phyloP scores from a whole-genome alignment of 2,329 filamentous ascomycete genomes.

The Xylaria sp. region DNA sequence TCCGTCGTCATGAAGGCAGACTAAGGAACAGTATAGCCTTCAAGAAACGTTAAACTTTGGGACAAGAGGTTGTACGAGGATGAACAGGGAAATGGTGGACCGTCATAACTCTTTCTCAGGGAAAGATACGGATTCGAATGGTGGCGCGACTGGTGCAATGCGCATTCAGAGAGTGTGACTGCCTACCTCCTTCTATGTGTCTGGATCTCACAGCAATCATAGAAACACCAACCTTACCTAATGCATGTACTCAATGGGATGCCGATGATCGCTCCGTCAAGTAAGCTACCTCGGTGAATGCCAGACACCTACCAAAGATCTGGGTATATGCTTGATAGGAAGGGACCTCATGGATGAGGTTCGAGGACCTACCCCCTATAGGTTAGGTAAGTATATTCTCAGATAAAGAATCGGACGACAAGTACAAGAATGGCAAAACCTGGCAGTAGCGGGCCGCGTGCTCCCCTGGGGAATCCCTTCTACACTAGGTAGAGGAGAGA shows the following conservation, averaged over 20 bases:
- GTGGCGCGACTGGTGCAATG: neutral
- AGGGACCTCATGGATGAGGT: no score
- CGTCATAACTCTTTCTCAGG: neutral
- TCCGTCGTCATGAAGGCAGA: neutral
- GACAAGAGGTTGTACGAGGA: neutral
- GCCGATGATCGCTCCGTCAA: neutral
- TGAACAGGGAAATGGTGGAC: neutral
- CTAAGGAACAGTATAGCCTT: neutral
- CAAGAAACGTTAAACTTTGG: neutral
- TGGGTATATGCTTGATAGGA: no score
- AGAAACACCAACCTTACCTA: no score
- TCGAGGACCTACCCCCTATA: no score
- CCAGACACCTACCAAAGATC: neutral
- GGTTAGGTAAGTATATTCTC: no score
- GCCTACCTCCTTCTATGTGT: conserved; percentile 4
- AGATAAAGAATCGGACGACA: conserved; percentile 13
- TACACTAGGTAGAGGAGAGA: conserved; percentile 2
- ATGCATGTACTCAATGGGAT: no score
- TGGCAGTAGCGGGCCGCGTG: neutral
- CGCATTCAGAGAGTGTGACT: conserved; percentile 12
- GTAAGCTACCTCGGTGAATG: neutral
- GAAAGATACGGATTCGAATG: neutral
- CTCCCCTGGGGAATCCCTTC: neutral
- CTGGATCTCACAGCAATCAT: conserved; percentile 2
- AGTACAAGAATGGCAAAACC: conserved; percentile 5